Conservation (phyloP, 1,284 basidiomycete genomes). For the Pascua sp. region DNA sequence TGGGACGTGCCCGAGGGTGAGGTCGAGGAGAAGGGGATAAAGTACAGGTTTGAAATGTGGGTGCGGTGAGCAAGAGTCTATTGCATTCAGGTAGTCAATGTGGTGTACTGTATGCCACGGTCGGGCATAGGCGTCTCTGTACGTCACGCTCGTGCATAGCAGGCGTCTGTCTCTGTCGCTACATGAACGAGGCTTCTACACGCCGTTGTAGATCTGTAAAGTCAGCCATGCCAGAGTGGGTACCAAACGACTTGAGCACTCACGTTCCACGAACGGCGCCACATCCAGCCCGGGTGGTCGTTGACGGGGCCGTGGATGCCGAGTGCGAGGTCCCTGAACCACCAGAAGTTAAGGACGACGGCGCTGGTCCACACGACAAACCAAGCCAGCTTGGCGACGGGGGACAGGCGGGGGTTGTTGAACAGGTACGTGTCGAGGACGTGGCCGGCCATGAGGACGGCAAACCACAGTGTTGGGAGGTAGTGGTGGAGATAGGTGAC, state of each 20-base stretch:
- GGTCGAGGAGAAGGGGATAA: conserved; percentile 73
- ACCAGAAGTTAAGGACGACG: conserved; percentile 83
- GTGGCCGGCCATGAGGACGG: conserved; percentile 86
- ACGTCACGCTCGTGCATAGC: no score
- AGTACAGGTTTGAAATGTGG: conserved; percentile 94
- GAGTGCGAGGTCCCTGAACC: conserved; percentile 85
- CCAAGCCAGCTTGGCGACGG: conserved; percentile 63
- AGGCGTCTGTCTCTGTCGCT: neutral
- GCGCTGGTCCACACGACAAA: conserved; percentile 63
- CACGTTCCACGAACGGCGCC: conserved; percentile 57
- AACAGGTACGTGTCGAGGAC: conserved; percentile 90
- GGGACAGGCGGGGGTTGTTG: conserved; percentile 60
- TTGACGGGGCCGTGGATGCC: conserved; percentile 81
- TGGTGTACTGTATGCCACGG: neutral
- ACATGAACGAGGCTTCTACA: neutral
- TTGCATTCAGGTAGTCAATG: conserved; percentile 4
- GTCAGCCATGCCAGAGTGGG: neutral
- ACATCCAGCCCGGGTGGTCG: conserved; percentile 71
- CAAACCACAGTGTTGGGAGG: conserved; percentile 92
- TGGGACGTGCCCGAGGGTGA: conserved; percentile 70
- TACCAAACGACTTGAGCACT: conserved; percentile 9
- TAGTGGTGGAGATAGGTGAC: conserved; percentile 54
- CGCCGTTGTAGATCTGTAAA: conserved; percentile 27
- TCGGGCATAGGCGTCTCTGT: no score
- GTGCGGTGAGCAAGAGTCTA: conserved; percentile 33